Conservation (phyloP, 2,329 filamentous ascomycete species). For the Fusarium begoniae region DNA sequence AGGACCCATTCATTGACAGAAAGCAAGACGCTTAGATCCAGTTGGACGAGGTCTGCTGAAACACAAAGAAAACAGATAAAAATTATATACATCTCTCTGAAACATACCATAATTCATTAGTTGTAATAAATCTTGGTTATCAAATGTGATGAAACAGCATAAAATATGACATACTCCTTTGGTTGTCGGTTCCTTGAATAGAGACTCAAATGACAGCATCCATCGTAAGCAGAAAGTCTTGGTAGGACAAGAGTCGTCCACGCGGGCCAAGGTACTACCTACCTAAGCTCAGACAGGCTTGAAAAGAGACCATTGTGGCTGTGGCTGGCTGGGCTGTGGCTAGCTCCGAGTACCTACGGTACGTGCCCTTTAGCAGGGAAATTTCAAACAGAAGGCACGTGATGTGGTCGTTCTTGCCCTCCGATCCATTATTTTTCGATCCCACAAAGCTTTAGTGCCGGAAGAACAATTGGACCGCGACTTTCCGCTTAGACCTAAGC, state of each 20-base stretch:
- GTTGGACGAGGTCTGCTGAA: constrained; percentile 10
- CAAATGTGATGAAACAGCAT: background rate
- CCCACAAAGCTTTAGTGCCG: constrained; percentile 35
- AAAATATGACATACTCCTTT: background rate
- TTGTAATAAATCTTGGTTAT: background rate
- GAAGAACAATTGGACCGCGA: constrained; percentile 43
- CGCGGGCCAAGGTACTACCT: background rate
- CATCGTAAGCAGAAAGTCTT: constrained; percentile 7
- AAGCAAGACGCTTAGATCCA: constrained; percentile 18
- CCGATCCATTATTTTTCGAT: constrained; percentile 15
- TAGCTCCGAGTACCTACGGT: background rate
- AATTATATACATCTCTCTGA: background rate
- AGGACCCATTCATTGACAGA: constrained; percentile 6
- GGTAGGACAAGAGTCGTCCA: background rate
- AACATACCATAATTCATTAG: background rate
- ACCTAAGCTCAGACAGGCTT: background rate
- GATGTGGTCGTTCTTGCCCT: constrained; percentile 25
- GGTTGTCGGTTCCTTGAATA: background rate
- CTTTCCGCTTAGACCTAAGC: constrained; percentile 49
- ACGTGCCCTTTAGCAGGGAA: background rate
- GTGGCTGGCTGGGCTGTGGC: background rate
- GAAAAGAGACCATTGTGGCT: constrained; percentile 1
- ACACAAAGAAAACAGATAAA: constrained; percentile 7
- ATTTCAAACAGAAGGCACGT: constrained; percentile 26
- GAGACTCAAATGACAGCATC: constrained; percentile 1